Evolutionary conservation across 306 rosid genomes (phyloP).

Genomic region (Cicer yamashitae): DNA sequence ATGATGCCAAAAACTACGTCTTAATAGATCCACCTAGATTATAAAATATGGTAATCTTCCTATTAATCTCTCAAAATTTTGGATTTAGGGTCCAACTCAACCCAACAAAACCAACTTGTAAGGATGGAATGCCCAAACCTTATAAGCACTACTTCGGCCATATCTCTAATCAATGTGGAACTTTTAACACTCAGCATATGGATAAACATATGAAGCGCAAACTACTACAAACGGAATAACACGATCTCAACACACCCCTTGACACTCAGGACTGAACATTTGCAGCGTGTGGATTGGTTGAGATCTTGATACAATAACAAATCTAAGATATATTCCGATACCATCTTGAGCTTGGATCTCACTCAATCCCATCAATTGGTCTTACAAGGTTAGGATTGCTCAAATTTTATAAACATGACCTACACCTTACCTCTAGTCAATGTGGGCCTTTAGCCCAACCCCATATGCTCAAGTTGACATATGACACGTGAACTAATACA

Average conservation of each 20-base stretch:
- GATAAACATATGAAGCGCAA: neutral
- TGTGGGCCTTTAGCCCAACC: neutral
- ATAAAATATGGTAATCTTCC: slow-evolving; percentile 25
- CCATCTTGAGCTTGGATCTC: neutral
- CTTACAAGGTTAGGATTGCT: neutral
- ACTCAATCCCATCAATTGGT: neutral
- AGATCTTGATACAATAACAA: neutral
- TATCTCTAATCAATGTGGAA: neutral
- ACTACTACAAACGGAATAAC: neutral
- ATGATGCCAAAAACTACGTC: slow-evolving; percentile 35
- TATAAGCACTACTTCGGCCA: neutral
- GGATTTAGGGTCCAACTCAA: neutral
- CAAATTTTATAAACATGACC: neutral
- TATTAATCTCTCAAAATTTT: neutral
- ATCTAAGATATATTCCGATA: neutral
- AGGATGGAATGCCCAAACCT: neutral
- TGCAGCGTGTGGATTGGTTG: neutral
- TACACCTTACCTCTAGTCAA: neutral
- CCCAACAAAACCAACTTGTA: neutral
- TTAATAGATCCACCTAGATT: slow-evolving; percentile 23
- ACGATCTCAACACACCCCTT: neutral
- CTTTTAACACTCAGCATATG: neutral
- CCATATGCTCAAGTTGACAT: too few relatives aligned
- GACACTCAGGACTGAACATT: neutral
- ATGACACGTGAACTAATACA: neutral